Evolutionary conservation across 768 basidiomycete species (phyloP).

Genomic region (Leccinum obscurum): DNA sequence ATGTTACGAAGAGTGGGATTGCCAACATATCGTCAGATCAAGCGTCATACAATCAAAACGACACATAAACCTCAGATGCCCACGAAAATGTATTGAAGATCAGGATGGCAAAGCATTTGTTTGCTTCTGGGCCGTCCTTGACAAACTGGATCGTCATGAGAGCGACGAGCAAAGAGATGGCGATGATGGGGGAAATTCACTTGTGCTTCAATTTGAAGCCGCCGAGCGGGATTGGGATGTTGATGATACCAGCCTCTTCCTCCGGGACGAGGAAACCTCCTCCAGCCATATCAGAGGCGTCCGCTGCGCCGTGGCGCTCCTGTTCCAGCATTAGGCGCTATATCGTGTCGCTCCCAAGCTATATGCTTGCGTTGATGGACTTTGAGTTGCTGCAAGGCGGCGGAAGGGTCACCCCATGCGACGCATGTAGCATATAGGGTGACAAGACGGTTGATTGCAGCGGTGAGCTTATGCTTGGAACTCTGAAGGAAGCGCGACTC

Average conservation of each 20-base stretch:
- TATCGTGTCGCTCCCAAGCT: conserved; percentile 97
- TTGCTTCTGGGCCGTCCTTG: no score
- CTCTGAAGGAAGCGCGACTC: conserved; percentile 49
- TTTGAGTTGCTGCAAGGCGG: conserved; percentile 82
- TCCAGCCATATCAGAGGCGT: conserved; percentile 36
- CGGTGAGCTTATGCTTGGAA: conserved; percentile 63
- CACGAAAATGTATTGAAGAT: no score
- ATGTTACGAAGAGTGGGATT: no score
- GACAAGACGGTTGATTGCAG: conserved; percentile 57
- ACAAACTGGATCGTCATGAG: no score
- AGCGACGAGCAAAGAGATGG: no score
- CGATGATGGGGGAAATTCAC: no score
- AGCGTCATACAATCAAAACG: no score
- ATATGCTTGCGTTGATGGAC: conserved; percentile 92
- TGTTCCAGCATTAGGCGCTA: conserved; percentile 95
- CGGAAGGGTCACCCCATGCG: conserved; percentile 62
- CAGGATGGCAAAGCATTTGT: no score
- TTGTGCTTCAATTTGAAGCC: no score
- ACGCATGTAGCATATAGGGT: conserved; percentile 86
- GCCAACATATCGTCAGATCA: no score
- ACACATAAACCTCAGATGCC: no score
- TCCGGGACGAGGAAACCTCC: conserved; percentile 47
- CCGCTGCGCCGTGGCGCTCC: conserved; percentile 59
- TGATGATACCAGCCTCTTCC: conserved; percentile 36
- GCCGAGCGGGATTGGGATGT: conserved; percentile 62